A percentile compares a stretch with the other conserved stretches of the same genome.
Evolutionary conservation across 176 grass and related monocot genomes (phyloP).

Genomic region (Eragrostis nindensis): DNA sequence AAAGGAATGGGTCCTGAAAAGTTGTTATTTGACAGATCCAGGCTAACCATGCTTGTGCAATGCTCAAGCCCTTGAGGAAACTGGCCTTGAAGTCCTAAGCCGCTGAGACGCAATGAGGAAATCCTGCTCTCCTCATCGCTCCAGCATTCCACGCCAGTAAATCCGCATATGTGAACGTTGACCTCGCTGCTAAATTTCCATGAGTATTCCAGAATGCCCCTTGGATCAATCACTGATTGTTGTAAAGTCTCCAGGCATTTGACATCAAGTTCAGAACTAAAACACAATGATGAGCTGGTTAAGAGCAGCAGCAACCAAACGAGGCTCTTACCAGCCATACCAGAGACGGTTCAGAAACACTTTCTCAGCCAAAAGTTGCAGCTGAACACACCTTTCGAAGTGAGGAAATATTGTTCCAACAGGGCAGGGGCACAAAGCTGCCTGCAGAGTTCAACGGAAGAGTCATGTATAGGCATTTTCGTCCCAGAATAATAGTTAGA

Average conservation of each 20-base stretch:
- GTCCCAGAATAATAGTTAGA: no score
- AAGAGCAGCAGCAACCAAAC: conserved; percentile 16
- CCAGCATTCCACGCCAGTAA: conserved; percentile 57
- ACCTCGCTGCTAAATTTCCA: no score
- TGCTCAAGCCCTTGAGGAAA: conserved; percentile 51
- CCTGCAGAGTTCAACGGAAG: no score
- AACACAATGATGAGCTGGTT: conserved; percentile 3
- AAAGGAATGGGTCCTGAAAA: conserved; percentile 44
- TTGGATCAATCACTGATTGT: conserved; percentile 41
- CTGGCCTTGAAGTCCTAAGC: conserved; percentile 54
- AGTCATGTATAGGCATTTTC: no score
- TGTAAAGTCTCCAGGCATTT: conserved; percentile 37
- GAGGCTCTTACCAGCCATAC: conserved; percentile 1
- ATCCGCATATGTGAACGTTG: conserved; percentile 52
- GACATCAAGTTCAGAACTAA: conserved; percentile 32
- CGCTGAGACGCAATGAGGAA: conserved; percentile 27
- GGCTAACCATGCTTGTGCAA: conserved; percentile 8
- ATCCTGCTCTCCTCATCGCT: conserved; percentile 39
- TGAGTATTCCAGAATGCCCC: conserved; percentile 15
- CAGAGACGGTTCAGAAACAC: no score
- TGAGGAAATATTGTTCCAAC: no score
- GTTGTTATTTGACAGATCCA: conserved; percentile 53
- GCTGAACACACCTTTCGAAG: no score
- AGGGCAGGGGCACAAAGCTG: no score
- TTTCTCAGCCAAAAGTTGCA: no score